A percentile compares a stretch with the other conserved stretches of the same genome.
phyloP scores from a whole-genome alignment of 2,329 filamentous ascomycete genomes.

The Alternaria rosae region DNA sequence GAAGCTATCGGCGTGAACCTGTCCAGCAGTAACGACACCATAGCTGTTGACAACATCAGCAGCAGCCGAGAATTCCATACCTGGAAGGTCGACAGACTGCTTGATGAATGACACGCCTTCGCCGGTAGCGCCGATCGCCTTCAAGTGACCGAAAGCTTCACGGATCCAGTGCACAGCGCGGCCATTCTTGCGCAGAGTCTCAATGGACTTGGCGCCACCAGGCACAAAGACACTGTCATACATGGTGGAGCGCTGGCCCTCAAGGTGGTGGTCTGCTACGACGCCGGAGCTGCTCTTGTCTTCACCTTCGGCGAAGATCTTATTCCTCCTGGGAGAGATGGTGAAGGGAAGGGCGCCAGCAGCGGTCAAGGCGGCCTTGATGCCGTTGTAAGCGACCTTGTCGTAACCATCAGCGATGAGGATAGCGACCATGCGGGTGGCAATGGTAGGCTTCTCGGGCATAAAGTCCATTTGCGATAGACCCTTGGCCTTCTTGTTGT shows the following conservation, averaged over 20 bases:
- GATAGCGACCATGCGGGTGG: slow-evolving; percentile 74
- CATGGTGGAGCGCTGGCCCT: slow-evolving; percentile 80
- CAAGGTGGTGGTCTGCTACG: slow-evolving; percentile 77
- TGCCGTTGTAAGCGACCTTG: slow-evolving; percentile 67
- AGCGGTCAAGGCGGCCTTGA: slow-evolving; percentile 68
- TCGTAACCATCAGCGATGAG: slow-evolving; percentile 82
- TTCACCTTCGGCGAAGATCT: slow-evolving; percentile 69
- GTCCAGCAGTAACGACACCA: slow-evolving; percentile 74
- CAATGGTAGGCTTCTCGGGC: slow-evolving; percentile 70
- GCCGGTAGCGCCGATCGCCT: slow-evolving; percentile 77
- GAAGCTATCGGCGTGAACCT: slow-evolving; percentile 63
- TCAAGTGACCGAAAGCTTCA: slow-evolving; percentile 83
- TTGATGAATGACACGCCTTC: slow-evolving; percentile 72
- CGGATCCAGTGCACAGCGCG: slow-evolving; percentile 78
- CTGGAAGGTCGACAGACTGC: slow-evolving; percentile 55
- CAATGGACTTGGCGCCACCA: slow-evolving; percentile 70
- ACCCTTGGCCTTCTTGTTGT: slow-evolving; percentile 71
- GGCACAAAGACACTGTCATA: slow-evolving; percentile 83
- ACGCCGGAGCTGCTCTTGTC: slow-evolving; percentile 62
- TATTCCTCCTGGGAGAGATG: slow-evolving; percentile 72
- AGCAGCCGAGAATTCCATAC: slow-evolving; percentile 59
- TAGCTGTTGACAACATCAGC: slow-evolving; percentile 70
- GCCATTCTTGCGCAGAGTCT: slow-evolving; percentile 71
- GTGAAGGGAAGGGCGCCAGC: slow-evolving; percentile 73
- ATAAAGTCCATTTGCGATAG: slow-evolving; percentile 74